Evolutionary conservation across 1,139 yeast species (phyloP).

Genomic region (Debaryomycetaceae sp.): DNA sequence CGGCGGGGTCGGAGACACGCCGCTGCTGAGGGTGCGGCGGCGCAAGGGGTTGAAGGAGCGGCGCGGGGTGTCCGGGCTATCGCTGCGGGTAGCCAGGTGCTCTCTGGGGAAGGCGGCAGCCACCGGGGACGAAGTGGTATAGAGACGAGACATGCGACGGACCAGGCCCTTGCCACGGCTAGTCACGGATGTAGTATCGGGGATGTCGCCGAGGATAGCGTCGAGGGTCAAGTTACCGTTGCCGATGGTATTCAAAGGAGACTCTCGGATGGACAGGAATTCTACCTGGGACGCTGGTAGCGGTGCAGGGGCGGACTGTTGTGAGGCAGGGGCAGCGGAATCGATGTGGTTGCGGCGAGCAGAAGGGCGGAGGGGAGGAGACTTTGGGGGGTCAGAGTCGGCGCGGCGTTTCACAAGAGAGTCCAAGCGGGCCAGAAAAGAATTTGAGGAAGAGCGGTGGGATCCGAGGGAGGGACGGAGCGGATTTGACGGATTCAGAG

Average conservation of each 20-base stretch:
- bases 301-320: neutral
- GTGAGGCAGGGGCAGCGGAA: neutral
- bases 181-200: neutral
- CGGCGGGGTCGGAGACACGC: neutral
- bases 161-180: neutral
- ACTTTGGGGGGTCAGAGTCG: no score
- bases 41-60: neutral
- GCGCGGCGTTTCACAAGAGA: no score
- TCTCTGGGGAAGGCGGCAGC: no score
- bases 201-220: neutral
- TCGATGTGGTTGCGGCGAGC: neutral
- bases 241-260: conserved; percentile 57
- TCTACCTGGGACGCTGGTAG: conserved; percentile 23
- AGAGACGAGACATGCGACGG: neutral
- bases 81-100: neutral
- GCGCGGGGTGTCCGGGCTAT: neutral
- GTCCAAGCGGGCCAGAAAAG: no score
- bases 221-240: conserved; percentile 53
- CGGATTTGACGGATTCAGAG: no score
- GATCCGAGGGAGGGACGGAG: no score
- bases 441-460: no score
- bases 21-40: neutral
- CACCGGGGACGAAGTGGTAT: neutral
- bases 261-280: conserved; percentile 49
- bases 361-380: no score